These are phyloP conservation scores for Zychaea mexicana DNA, from an alignment of 371 early-diverging fungal genomes.

Conservation along the genomic window DNA sequence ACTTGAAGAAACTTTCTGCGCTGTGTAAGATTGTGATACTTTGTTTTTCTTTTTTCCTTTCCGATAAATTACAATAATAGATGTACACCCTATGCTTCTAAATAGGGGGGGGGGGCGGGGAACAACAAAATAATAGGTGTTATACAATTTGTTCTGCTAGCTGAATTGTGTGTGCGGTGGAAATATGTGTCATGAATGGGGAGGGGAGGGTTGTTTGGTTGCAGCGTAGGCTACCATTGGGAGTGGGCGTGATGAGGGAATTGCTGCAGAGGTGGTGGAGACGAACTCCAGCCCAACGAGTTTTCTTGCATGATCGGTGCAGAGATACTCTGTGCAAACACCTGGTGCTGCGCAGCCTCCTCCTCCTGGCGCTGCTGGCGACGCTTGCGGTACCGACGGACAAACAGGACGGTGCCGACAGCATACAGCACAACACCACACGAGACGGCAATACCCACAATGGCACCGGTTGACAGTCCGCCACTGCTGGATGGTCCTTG, in stretches of 20 bases:
- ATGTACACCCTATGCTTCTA: background rate
- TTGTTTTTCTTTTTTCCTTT: background rate
- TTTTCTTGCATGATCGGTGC: conserved; percentile 29
- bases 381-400: conserved; percentile 38
- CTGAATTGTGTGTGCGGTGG: too few relatives aligned
- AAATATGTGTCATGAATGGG: too few relatives aligned
- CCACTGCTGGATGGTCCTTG: background rate
- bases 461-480: conserved; percentile 33
- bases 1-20: too few relatives aligned
- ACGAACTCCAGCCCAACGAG: conserved; percentile 18
- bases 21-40: too few relatives aligned
- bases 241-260: conserved; percentile 1
- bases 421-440: conserved; percentile 46
- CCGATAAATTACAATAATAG: conserved; percentile 1
- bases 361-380: conserved; percentile 26
- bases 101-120: background rate
- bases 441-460: conserved; percentile 50
- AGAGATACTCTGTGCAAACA: conserved; percentile 31
- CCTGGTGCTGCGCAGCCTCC: conserved; percentile 36
- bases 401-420: conserved; percentile 34
- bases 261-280: conserved; percentile 8
- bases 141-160: too few relatives aligned
- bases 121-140: background rate
- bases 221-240: conserved; percentile 2
- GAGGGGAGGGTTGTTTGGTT: background rate